Percentiles rank a stretch among this genome's conserved stretches.
These are phyloP conservation scores for Chrysosphaeria jannelii DNA, from an alignment of 2,329 filamentous ascomycete species.

Conservation along the genomic window DNA sequence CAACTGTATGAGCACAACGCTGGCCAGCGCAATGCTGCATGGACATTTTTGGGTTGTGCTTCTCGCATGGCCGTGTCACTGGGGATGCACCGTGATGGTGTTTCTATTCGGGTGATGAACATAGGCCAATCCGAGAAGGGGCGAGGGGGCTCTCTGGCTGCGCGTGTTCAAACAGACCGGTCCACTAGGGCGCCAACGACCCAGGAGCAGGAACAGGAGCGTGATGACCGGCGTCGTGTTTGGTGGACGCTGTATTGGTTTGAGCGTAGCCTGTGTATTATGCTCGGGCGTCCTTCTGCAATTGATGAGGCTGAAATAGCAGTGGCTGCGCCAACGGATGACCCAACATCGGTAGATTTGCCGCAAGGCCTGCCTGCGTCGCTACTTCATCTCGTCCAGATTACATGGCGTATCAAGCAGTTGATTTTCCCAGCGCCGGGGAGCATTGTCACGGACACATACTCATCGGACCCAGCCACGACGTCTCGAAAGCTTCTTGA, in stretches of 20 bases:
- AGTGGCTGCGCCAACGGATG: conserved; percentile 9
- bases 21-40: conserved; percentile 12
- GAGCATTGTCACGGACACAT: not conserved
- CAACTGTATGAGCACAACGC: conserved; percentile 15
- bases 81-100: conserved; percentile 10
- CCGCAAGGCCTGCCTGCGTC: conserved; percentile 2
- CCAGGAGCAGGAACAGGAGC: conserved; percentile 5
- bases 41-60: conserved; percentile 14
- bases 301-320: conserved; percentile 10
- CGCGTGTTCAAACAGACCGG: not conserved
- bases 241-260: conserved; percentile 10
- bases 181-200: not conserved
- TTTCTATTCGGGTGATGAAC: not conserved
- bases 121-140: no score
- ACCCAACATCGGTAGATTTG: conserved; percentile 2
- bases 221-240: conserved; percentile 7
- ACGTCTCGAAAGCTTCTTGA: conserved; percentile 4
- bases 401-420: conserved; percentile 4
- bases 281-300: conserved; percentile 10
- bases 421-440: conserved; percentile 3
- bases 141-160: not conserved
- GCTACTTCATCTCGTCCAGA: conserved; percentile 2
- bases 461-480: conserved; percentile 1
- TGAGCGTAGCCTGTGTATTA: conserved; percentile 13
- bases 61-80: conserved; percentile 14